These are phyloP conservation scores for Phytophthora parvispora DNA, from an alignment of 352 stramenopile species.

Conservation along the genomic window DNA sequence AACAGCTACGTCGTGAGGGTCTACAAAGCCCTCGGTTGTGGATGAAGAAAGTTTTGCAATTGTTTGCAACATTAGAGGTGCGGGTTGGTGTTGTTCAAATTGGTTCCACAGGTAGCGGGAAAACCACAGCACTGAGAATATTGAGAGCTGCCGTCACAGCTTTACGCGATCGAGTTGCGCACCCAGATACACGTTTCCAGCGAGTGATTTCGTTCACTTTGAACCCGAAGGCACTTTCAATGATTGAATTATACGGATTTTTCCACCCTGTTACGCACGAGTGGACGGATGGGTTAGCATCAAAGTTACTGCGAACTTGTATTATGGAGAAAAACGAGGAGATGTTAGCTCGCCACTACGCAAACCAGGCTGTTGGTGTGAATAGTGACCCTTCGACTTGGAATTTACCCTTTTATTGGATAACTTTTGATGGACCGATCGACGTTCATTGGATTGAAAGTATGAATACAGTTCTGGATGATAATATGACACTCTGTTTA, in stretches of 20 bases:
- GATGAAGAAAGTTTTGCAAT: conserved; percentile 90
- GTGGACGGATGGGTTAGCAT: conserved; percentile 87
- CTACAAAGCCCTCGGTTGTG: conserved; percentile 80
- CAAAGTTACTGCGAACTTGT: conserved; percentile 75
- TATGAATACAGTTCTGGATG: conserved; percentile 92
- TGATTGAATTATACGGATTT: conserved; percentile 88
- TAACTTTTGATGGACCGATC: conserved; percentile 87
- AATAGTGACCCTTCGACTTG: conserved; percentile 27
- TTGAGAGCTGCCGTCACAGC: conserved; percentile 61
- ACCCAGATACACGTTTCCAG: conserved; percentile 68
- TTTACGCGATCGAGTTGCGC: conserved; percentile 53
- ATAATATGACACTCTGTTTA: conserved; percentile 93
- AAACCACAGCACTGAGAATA: conserved; percentile 61
- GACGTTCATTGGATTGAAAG: conserved; percentile 90
- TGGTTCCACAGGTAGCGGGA: conserved; percentile 77
- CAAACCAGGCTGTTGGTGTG: conserved; percentile 24
- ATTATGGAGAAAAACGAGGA: conserved; percentile 78
- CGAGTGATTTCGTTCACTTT: conserved; percentile 65
- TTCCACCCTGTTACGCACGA: conserved; percentile 87
- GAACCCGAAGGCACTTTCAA: conserved; percentile 87
- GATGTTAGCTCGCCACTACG: conserved; percentile 34
- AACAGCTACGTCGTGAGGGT: conserved; percentile 69
- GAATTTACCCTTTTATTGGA: conserved; percentile 75
- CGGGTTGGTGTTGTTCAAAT: conserved; percentile 90
- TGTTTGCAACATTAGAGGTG: conserved; percentile 95